Percentiles rank a stretch among this genome's conserved stretches.
These are phyloP conservation scores for Quambalaria eucalypti DNA, from an alignment of 1,284 basidiomycete species.

Conservation along the genomic window DNA sequence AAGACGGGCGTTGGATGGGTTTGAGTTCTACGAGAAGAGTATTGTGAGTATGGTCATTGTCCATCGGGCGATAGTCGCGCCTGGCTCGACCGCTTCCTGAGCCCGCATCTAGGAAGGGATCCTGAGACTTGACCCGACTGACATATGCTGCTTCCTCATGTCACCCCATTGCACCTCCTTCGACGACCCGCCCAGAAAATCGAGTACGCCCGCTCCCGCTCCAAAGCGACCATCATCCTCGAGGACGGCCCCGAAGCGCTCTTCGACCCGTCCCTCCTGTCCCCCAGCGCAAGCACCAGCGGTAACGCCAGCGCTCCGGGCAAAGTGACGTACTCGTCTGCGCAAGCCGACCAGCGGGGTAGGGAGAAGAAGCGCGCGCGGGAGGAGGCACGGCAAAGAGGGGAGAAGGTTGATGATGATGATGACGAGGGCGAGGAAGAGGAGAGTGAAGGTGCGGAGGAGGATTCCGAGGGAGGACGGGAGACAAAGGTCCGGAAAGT, in stretches of 20 bases:
- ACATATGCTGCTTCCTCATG: too few relatives aligned
- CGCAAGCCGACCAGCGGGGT: conserved; percentile 57
- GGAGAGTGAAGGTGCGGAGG: conserved; percentile 13
- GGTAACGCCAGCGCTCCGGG: conserved; percentile 3
- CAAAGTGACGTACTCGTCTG: conserved; percentile 48
- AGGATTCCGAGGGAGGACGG: conserved; percentile 5
- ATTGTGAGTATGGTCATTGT: conserved; percentile 56
- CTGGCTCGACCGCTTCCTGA: background rate
- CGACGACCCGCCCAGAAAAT: conserved; percentile 54
- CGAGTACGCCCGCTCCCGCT: conserved; percentile 74
- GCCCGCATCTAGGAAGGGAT: background rate
- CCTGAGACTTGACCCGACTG: background rate
- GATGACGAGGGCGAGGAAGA: conserved; percentile 20
- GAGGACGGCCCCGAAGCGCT: conserved; percentile 32
- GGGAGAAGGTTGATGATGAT: conserved; percentile 4
- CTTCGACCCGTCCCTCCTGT: conserved; percentile 17
- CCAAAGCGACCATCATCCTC: conserved; percentile 59
- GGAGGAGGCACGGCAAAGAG: conserved; percentile 46
- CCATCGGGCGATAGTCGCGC: too few relatives aligned
- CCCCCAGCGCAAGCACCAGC: conserved; percentile 14
- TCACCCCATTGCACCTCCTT: conserved; percentile 1
- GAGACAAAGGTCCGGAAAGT: conserved; percentile 15
- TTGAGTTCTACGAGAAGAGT: conserved; percentile 84
- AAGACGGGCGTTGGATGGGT: conserved; percentile 77
- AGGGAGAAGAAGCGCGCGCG: conserved; percentile 58